These are phyloP conservation scores for Lyophyllum atratum DNA, from an alignment of 768 basidiomycete species.

Conservation along the genomic window DNA sequence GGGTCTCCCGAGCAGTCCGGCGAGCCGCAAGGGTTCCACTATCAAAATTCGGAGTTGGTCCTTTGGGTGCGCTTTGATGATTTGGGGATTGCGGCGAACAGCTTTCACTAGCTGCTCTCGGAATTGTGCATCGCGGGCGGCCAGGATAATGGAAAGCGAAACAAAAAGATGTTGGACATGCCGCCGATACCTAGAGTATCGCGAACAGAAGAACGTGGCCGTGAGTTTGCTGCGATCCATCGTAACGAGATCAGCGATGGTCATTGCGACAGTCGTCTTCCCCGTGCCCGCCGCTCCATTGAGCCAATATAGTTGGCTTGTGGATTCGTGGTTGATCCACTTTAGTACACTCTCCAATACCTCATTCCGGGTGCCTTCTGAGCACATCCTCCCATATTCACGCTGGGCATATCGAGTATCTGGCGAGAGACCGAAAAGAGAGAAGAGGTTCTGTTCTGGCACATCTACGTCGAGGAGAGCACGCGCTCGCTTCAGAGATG, in stretches of 20 bases:
- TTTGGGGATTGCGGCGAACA: slow-evolving; percentile 4
- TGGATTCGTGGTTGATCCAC: slow-evolving; percentile 12
- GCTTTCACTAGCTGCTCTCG: slow-evolving; percentile 9
- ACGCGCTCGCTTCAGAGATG: not conserved
- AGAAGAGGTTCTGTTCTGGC: slow-evolving; percentile 10
- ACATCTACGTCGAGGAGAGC: not conserved
- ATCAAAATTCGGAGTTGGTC: slow-evolving; percentile 16
- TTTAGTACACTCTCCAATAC: slow-evolving; percentile 13
- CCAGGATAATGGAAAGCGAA: slow-evolving; percentile 15
- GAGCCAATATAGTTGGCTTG: slow-evolving; percentile 19
- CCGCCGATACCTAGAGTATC: slow-evolving; percentile 12
- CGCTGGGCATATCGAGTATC: slow-evolving; percentile 15
- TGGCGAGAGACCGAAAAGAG: slow-evolving; percentile 9
- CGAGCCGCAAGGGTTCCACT: slow-evolving; percentile 11
- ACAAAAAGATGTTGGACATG: slow-evolving; percentile 15
- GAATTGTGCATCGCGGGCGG: slow-evolving; percentile 6
- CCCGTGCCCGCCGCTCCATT: slow-evolving; percentile 24
- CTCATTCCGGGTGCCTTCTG: slow-evolving; percentile 15
- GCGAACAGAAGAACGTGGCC: slow-evolving; percentile 24
- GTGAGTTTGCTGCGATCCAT: slow-evolving; percentile 17
- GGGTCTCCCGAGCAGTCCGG: slow-evolving; percentile 6
- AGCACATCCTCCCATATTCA: slow-evolving; percentile 13
- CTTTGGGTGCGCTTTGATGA: not conserved
- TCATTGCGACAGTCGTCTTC: slow-evolving; percentile 21
- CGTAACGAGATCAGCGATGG: slow-evolving; percentile 15